Conservation (phyloP, 108 stramenopile genomes). For the Nitzschia inconspicua region DNA sequence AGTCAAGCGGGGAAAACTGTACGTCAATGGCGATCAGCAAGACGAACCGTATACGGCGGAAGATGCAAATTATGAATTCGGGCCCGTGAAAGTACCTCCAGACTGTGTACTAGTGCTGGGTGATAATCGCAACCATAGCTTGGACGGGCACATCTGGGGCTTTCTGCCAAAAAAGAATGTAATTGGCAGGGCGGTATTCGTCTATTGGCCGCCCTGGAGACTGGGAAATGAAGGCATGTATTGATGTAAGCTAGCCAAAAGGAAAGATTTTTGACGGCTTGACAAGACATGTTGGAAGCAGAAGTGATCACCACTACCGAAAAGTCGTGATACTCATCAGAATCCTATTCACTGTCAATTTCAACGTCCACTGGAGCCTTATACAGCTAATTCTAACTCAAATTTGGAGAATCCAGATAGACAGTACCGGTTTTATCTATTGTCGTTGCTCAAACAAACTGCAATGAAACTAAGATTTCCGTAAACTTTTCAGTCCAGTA, state of each 20-base stretch:
- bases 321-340: too few relatives aligned
- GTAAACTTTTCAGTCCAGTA: too few relatives aligned
- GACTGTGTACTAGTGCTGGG: slow-evolving; percentile 85
- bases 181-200: slow-evolving; percentile 77
- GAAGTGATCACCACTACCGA: too few relatives aligned
- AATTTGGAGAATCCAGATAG: too few relatives aligned
- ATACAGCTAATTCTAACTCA: too few relatives aligned
- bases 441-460: too few relatives aligned
- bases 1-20: slow-evolving; percentile 81
- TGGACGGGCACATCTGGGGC: slow-evolving; percentile 92
- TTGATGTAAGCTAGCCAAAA: background rate
- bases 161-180: slow-evolving; percentile 65
- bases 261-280: background rate
- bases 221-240: slow-evolving; percentile 79
- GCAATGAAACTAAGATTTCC: too few relatives aligned
- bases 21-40: slow-evolving; percentile 84
- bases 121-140: slow-evolving; percentile 90
- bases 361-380: too few relatives aligned
- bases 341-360: too few relatives aligned
- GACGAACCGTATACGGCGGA: slow-evolving; percentile 90
- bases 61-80: slow-evolving; percentile 82
- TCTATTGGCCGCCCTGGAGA: slow-evolving; percentile 92
- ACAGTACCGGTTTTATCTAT: too few relatives aligned
- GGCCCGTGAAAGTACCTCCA: slow-evolving; percentile 77
- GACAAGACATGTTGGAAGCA: background rate